Base-by-base conservation (phyloP, 352 stramenopile genomes). In the Globisporangium barbulae region DNA sequence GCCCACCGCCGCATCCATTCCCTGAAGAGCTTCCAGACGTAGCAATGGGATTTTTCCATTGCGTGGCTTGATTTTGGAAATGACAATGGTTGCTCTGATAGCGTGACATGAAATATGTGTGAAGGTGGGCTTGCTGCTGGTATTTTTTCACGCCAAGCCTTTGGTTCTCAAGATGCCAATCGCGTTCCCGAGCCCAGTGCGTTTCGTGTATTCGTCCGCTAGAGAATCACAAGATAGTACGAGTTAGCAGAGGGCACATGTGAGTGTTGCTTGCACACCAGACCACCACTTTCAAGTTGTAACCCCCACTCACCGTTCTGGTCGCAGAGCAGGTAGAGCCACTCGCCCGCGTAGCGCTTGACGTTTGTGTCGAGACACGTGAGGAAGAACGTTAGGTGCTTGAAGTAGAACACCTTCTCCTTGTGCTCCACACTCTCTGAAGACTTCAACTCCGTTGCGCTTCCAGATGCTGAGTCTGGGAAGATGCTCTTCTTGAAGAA, bases 141-240 rank as follows among this genome's bases (percentile, higher is more conserved):
- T 42, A 12, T 19, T 22, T 25, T 19, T 45, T 74, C 69, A 88
- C 21, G 80, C 75, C 0, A 91, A 59, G 4, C 75, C 77, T 68
- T 91, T 92, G 56, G 81, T 77, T 25, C 81, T 71, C 21, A 93
- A 71, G 64, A 93, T 73, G 21, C 82, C 84, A 67, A 93, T 90
- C 39, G 84, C 81, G 45, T 90, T 92, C 48, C 83, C 83, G 25
- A 94, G 61, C 3, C 79, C 83, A 15, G 76, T 91, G 52, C 75
- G 74, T n/a, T 76, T 67, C 35, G 81, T 93, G 66, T 91, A 92
- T 50, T 90, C 64, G 39, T 91, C 77, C 19, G 81, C 84, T 95
- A 58, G 7, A 50, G n/a, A n/a, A 17, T 12, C 4, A 17, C 17
- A 28, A 56, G 7, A 3, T 9, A 39, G 12, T 6, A 6, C 9